Evolutionary conservation across 495 filamentous ascomycete genomes (phyloP).

Genomic region (Schizothecium vesticola): DNA sequence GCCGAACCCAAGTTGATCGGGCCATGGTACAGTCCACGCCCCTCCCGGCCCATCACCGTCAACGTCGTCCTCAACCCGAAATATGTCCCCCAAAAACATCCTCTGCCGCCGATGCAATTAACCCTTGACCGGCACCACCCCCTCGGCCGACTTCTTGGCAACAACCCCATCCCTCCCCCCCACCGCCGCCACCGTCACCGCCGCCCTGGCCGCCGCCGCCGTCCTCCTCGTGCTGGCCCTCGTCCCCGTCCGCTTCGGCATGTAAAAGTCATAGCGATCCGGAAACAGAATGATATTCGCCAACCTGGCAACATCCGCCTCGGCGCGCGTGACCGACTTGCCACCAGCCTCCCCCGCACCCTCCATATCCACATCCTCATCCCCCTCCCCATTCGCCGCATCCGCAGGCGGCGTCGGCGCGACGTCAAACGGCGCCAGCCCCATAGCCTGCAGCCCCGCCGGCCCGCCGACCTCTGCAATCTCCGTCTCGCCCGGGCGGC

Average conservation of each 20-base stretch:
- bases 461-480: conserved; percentile 44
- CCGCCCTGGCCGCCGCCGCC: conserved; percentile 2
- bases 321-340: conserved; percentile 28
- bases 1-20: background rate
- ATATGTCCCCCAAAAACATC: background rate
- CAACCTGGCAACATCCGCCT: conserved; percentile 44
- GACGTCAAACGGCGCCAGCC: conserved; percentile 42
- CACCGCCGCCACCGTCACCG: background rate
- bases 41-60: background rate
- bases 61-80: background rate
- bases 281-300: conserved; percentile 49
- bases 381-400: background rate
- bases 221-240: conserved; percentile 4
- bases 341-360: conserved; percentile 5
- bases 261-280: conserved; percentile 47
- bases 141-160: background rate
- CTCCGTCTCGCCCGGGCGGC: conserved; percentile 40
- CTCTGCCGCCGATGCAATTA: background rate
- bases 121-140: background rate
- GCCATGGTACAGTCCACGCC: background rate
- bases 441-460: conserved; percentile 44
- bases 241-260: conserved; percentile 33
- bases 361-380: conserved; percentile 25
- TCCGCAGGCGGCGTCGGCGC: conserved; percentile 23
- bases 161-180: background rate